A percentile compares a stretch with the other conserved stretches of the same genome.
phyloP scores from a whole-genome alignment of 768 basidiomycete genomes.

The Pleurotus citrinopileatus region DNA sequence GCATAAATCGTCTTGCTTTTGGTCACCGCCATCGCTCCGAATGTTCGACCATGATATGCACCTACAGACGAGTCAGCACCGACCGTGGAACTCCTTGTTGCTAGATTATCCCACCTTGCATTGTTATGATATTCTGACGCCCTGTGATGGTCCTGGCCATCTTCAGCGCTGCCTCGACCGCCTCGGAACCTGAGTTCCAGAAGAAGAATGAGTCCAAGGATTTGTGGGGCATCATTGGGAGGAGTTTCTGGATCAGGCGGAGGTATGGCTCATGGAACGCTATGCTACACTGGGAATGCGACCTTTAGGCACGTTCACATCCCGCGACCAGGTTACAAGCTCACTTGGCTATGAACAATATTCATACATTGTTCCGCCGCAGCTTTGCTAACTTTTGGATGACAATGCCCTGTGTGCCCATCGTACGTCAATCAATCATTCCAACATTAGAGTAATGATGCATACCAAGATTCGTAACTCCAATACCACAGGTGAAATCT shows the following conservation, averaged over 20 bases:
- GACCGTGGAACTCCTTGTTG: not conserved
- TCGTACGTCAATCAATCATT: slow-evolving; percentile 1
- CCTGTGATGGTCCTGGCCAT: slow-evolving; percentile 78
- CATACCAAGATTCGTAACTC: slow-evolving; percentile 79
- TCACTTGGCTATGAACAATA: slow-evolving; percentile 76
- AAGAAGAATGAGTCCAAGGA: slow-evolving; percentile 96
- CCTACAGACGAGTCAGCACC: slow-evolving; percentile 31
- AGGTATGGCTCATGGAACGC: slow-evolving; percentile 86
- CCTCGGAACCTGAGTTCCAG: slow-evolving; percentile 96
- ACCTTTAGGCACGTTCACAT: not conserved
- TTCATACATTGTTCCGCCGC: slow-evolving; percentile 87
- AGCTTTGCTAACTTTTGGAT: slow-evolving; percentile 81
- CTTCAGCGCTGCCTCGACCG: slow-evolving; percentile 87
- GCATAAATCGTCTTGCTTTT: slow-evolving; percentile 91
- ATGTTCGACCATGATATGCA: slow-evolving; percentile 90
- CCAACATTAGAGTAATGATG: not conserved
- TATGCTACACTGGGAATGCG: slow-evolving; percentile 71
- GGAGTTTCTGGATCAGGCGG: slow-evolving; percentile 77
- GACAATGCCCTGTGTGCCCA: slow-evolving; percentile 66
- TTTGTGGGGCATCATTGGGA: slow-evolving; percentile 87
- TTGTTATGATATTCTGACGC: slow-evolving; percentile 82
- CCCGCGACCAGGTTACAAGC: slow-evolving; percentile 7
- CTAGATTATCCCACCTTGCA: slow-evolving; percentile 63
- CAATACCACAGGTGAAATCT: slow-evolving; percentile 88
- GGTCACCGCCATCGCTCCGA: slow-evolving; percentile 92